phyloP scores from a whole-genome alignment of 257 asterid species.

The Buddleja alternifolia region DNA sequence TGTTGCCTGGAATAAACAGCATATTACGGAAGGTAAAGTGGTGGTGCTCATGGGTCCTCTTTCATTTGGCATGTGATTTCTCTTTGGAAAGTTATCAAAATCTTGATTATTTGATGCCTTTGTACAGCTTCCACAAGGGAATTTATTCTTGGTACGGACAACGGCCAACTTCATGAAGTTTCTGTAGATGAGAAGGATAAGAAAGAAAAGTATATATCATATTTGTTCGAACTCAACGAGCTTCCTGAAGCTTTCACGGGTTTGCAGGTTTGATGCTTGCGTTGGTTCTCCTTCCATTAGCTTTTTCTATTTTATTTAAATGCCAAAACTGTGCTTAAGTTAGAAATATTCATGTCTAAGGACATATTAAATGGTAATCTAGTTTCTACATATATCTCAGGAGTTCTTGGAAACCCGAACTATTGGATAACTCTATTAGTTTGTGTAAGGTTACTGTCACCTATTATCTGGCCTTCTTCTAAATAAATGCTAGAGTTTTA shows the following conservation, averaged over 20 bases:
- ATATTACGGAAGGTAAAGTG: conserved; percentile 80
- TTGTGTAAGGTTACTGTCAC: conserved; percentile 2
- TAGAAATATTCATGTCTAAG: conserved; percentile 5
- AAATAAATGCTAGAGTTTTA: conserved; percentile 14
- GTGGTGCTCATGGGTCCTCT: conserved; percentile 19
- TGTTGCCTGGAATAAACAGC: conserved; percentile 95
- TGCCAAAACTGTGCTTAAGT: conserved; percentile 5
- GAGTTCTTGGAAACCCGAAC: not conserved
- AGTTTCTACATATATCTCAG: conserved; percentile 5
- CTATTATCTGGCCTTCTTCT: not conserved
- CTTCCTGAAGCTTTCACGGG: conserved; percentile 93
- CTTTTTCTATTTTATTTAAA: not conserved
- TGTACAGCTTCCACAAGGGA: conserved; percentile 89
- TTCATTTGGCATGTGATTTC: conserved; percentile 7
- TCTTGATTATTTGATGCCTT: conserved; percentile 32
- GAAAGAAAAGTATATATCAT: conserved; percentile 84
- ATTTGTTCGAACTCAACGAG: conserved; percentile 81
- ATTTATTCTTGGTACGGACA: conserved; percentile 84
- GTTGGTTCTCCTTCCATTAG: conserved; percentile 15
- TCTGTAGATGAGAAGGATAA: conserved; percentile 96
- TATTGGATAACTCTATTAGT: conserved; percentile 20
- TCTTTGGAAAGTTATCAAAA: conserved; percentile 17
- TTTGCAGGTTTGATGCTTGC: conserved; percentile 66
- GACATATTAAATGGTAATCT: conserved; percentile 22
- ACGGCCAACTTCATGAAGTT: conserved; percentile 92